Evolutionary conservation across 2,329 filamentous ascomycete genomes (phyloP).

Genomic region (Gnomoniopsis sp.): DNA sequence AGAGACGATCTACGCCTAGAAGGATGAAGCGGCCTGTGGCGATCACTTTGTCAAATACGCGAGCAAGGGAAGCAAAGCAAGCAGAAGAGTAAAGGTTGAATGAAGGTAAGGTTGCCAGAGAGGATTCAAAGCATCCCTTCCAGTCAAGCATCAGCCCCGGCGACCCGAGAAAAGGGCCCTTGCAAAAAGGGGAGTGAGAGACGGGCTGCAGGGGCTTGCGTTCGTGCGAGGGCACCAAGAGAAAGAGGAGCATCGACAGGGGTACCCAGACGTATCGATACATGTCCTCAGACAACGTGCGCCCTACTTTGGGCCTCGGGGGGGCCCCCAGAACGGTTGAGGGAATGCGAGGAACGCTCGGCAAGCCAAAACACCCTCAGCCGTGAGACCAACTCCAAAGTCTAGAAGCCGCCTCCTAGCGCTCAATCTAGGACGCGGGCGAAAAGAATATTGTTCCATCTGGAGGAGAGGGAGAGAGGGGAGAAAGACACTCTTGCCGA

Average conservation of each 20-base stretch:
- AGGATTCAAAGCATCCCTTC: background rate
- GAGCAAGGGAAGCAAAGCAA: background rate
- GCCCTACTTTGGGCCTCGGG: background rate
- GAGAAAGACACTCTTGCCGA: too few relatives aligned
- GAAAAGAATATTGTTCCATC: too few relatives aligned
- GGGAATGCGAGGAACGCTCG: background rate
- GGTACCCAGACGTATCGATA: slow-evolving; percentile 2
- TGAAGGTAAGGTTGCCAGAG: too few relatives aligned
- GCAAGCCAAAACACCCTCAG: too few relatives aligned
- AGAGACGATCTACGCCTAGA: slow-evolving; percentile 1
- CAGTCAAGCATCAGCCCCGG: background rate
- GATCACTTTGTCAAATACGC: background rate
- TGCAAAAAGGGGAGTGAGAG: background rate
- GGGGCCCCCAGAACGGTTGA: background rate
- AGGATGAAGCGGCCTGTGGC: background rate
- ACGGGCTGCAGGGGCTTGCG: background rate
- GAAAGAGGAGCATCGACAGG: background rate
- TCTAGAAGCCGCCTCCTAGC: too few relatives aligned
- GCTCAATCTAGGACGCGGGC: too few relatives aligned
- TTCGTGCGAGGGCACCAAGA: background rate
- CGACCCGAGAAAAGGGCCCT: background rate
- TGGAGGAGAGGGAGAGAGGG: too few relatives aligned
- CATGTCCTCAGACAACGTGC: background rate
- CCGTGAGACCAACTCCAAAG: too few relatives aligned
- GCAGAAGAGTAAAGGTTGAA: background rate